A percentile compares a stretch with the other conserved stretches of the same genome.
Evolutionary conservation across 345 rosid genomes (phyloP).

Genomic region (Eucalyptus pauciflora): DNA sequence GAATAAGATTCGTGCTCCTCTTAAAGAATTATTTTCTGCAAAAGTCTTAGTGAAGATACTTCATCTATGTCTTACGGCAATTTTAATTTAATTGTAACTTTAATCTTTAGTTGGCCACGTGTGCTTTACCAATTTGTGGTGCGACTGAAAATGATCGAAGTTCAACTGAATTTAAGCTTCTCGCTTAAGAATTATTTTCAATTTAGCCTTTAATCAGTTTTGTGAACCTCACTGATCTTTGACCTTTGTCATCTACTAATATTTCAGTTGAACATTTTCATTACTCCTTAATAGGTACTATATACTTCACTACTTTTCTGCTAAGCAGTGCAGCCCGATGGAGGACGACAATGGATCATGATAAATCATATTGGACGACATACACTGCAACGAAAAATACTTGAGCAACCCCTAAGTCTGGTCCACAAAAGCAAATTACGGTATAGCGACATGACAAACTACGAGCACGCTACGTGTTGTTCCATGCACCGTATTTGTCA

Average conservation of each 20-base stretch:
- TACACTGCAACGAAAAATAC: neutral
- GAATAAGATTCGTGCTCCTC: neutral
- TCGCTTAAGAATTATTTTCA: neutral
- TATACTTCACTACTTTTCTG: neutral
- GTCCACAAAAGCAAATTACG: neutral
- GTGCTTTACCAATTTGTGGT: neutral
- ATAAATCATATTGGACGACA: neutral
- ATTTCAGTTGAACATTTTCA: neutral
- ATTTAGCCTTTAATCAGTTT: neutral
- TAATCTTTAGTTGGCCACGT: neutral
- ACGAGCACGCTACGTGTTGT: neutral
- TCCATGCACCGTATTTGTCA: neutral
- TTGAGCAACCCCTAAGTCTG: neutral
- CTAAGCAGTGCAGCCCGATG: neutral
- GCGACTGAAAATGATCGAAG: neutral
- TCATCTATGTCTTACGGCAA: neutral
- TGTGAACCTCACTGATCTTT: neutral
- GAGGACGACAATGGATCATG: neutral
- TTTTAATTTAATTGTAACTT: neutral
- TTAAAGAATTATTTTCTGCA: neutral
- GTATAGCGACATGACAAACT: neutral
- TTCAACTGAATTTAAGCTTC: neutral
- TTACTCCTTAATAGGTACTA: neutral
- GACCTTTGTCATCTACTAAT: neutral
- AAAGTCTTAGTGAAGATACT: neutral